These are phyloP conservation scores for Cytospora leucostoma DNA, from an alignment of 2,329 filamentous ascomycete genomes.

Conservation along the genomic window DNA sequence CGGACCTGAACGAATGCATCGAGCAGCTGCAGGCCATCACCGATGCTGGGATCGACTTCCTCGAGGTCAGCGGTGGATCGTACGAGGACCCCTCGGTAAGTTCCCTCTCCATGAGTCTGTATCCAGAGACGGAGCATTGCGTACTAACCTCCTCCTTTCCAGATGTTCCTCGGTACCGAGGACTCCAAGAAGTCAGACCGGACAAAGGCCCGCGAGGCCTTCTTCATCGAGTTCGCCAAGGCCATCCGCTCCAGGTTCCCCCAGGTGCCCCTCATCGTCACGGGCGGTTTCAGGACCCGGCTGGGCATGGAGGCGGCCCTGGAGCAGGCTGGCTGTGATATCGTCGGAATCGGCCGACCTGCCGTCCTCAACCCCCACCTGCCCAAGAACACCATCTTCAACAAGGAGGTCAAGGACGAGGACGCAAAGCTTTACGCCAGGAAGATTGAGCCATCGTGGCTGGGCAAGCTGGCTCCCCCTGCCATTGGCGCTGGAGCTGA, in stretches of 20 bases:
- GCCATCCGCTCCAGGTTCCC: constrained; percentile 49
- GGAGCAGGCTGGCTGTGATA: constrained; percentile 41
- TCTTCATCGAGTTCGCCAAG: constrained; percentile 68
- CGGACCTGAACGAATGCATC: constrained; percentile 53
- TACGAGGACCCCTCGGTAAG: constrained; percentile 55
- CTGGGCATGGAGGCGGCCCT: constrained; percentile 45
- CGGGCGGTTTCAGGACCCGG: constrained; percentile 61
- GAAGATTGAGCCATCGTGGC: constrained; percentile 32
- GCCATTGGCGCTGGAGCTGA: constrained; percentile 31
- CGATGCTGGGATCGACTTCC: constrained; percentile 60
- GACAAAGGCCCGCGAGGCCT: constrained; percentile 62
- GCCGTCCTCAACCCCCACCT: constrained; percentile 41
- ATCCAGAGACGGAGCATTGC: too few species aligned
- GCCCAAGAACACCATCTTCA: constrained; percentile 41
- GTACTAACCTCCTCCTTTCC: background rate
- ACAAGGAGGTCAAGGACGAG: constrained; percentile 37
- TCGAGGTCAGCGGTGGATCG: constrained; percentile 67
- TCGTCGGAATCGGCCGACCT: constrained; percentile 45
- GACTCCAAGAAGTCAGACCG: constrained; percentile 38
- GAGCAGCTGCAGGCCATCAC: constrained; percentile 57
- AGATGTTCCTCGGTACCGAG: constrained; percentile 40
- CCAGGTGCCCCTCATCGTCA: constrained; percentile 55
- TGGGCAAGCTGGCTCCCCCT: constrained; percentile 32
- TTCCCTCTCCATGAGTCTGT: background rate
- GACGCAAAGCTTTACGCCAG: constrained; percentile 38